Evolutionary conservation across 257 asterid species (phyloP).

Genomic region (Echites panduratus): DNA sequence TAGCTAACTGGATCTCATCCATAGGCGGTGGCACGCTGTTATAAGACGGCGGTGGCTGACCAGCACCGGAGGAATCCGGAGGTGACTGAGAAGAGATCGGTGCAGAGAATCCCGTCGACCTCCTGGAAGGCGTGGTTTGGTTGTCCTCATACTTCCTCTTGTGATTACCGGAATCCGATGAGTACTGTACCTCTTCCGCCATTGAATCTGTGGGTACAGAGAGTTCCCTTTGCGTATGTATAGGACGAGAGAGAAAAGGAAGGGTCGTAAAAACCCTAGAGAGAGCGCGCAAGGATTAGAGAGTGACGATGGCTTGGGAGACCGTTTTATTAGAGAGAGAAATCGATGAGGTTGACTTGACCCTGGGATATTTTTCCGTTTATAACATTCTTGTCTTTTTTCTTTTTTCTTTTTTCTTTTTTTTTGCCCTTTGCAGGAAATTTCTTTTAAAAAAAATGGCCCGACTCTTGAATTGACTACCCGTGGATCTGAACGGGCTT

Average conservation of each 20-base stretch:
- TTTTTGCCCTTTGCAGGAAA: background rate
- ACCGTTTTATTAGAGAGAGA: background rate
- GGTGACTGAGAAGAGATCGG: conserved; percentile 43
- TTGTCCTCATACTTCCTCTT: conserved; percentile 55
- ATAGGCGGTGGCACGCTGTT: conserved; percentile 70
- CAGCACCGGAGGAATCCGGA: conserved; percentile 36
- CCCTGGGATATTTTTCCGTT: background rate
- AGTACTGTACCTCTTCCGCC: conserved; percentile 60
- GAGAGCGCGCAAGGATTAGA: background rate
- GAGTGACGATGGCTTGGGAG: background rate
- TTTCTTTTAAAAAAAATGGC: background rate
- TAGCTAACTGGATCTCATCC: conserved; percentile 80
- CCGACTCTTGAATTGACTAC: background rate
- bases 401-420: background rate
- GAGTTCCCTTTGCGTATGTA: background rate
- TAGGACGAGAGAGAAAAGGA: background rate
- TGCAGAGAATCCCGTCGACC: conserved; percentile 73
- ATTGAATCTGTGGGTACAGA: conserved; percentile 19
- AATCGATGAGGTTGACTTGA: background rate
- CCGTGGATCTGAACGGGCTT: background rate
- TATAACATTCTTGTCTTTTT: background rate
- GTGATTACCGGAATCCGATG: conserved; percentile 43
- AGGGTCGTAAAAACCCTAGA: conserved; percentile 20
- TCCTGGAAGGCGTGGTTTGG: conserved; percentile 49
- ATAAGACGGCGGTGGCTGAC: conserved; percentile 41